These are phyloP conservation scores for Metschnikowia anglica DNA, from an alignment of 805 yeast species.

Conservation along the genomic window DNA sequence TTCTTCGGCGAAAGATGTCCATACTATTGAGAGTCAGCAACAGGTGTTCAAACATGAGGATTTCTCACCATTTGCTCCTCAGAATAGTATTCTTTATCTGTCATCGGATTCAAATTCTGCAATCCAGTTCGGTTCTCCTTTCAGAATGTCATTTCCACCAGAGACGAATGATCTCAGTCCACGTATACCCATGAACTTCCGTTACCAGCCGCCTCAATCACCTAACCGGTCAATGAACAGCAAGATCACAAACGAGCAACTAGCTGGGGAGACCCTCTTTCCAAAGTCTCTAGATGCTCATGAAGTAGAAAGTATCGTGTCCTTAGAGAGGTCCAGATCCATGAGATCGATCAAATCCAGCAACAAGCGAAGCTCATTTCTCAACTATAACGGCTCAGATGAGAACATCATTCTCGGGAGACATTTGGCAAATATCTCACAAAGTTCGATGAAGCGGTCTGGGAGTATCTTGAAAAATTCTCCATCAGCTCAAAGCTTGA, in stretches of 20 bases:
- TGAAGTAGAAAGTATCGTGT: conserved; percentile 74
- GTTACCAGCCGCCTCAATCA: conserved; percentile 8
- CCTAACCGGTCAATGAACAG: conserved; percentile 7
- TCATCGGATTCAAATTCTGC: conserved; percentile 11
- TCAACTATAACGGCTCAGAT: conserved; percentile 42
- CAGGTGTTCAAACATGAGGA: neutral
- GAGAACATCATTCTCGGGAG: conserved; percentile 37
- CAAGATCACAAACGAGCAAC: conserved; percentile 21
- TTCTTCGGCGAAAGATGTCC: neutral
- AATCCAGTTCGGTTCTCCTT: conserved; percentile 33
- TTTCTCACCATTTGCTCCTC: conserved; percentile 3
- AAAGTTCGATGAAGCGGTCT: conserved; percentile 30
- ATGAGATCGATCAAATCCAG: conserved; percentile 50
- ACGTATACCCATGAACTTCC: conserved; percentile 1
- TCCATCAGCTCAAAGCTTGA: conserved; percentile 22
- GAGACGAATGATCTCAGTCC: conserved; percentile 1
- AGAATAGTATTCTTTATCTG: conserved; percentile 10
- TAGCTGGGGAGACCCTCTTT: conserved; percentile 56
- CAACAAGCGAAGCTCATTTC: conserved; percentile 36
- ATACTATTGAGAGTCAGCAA: neutral
- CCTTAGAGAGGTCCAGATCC: conserved; percentile 64
- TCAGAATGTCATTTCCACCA: conserved; percentile 23
- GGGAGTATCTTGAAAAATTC: conserved; percentile 42
- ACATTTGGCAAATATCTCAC: conserved; percentile 19
- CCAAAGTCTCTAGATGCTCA: conserved; percentile 65